phyloP scores from a whole-genome alignment of 179 eudicot species.

The Heliamphora pulchella region DNA sequence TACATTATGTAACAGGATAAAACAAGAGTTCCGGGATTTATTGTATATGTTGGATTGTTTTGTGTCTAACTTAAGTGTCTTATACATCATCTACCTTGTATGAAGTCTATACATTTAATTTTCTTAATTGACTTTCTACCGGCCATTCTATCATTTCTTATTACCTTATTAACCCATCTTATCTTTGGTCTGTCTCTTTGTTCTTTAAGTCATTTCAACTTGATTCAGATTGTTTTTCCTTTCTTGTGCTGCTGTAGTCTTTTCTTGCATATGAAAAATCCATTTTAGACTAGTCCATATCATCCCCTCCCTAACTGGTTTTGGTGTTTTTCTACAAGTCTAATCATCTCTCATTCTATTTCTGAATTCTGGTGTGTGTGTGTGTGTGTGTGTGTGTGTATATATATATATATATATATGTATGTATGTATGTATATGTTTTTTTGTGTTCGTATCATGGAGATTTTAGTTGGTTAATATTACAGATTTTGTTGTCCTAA shows the following conservation, averaged over 20 bases:
- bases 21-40: neutral
- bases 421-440: neutral
- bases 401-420: neutral
- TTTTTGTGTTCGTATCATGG: neutral
- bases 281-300: neutral
- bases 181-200: neutral
- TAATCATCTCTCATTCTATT: conserved; percentile 7
- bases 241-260: neutral
- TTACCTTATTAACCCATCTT: neutral
- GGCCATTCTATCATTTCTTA: conserved; percentile 7
- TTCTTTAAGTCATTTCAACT: neutral
- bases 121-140: neutral
- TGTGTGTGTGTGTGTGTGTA: neutral
- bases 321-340: neutral
- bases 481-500: neutral
- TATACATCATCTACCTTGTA: neutral
- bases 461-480: neutral
- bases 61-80: neutral
- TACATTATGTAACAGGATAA: neutral
- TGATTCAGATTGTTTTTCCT: neutral
- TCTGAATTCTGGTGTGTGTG: neutral
- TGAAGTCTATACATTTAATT: neutral
- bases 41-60: neutral
- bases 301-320: neutral
- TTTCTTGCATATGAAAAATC: neutral